Evolutionary conservation across 768 basidiomycete species (phyloP).

Genomic region (Daedalea quercina): DNA sequence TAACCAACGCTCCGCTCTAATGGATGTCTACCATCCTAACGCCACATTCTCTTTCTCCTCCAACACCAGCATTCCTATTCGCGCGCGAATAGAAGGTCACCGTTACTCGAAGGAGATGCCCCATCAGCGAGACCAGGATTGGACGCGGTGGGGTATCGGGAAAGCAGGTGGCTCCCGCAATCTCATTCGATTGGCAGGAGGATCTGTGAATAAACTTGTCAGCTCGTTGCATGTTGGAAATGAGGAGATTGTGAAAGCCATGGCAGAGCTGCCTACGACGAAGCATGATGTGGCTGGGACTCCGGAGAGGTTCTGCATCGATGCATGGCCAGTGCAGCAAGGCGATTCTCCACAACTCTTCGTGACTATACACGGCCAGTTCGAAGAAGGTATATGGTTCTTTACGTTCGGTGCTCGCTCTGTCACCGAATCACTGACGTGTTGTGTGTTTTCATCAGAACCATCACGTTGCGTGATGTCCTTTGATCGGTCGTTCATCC

Average conservation of each 20-base stretch:
- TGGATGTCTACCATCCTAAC: constrained; percentile 70
- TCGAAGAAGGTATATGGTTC: constrained; percentile 68
- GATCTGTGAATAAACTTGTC: constrained; percentile 54
- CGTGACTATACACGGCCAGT: constrained; percentile 82
- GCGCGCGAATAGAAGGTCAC: constrained; percentile 68
- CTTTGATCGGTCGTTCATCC: constrained; percentile 88
- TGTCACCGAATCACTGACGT: no score
- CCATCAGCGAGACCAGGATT: constrained; percentile 77
- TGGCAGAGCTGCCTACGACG: constrained; percentile 65
- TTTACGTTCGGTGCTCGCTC: not conserved
- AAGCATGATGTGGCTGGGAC: constrained; percentile 77
- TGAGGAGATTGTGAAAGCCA: constrained; percentile 52
- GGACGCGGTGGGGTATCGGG: constrained; percentile 60
- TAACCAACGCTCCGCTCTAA: constrained; percentile 56
- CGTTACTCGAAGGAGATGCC: constrained; percentile 61
- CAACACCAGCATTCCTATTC: constrained; percentile 76
- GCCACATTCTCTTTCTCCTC: constrained; percentile 91
- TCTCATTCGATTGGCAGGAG: constrained; percentile 50
- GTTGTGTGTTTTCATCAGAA: constrained; percentile 31
- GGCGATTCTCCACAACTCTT: constrained; percentile 52
- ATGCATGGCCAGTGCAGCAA: constrained; percentile 72
- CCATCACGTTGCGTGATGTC: constrained; percentile 78
- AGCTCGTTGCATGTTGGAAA: constrained; percentile 67
- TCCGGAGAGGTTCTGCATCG: constrained; percentile 79
- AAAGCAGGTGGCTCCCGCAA: constrained; percentile 69